A percentile compares a stretch with the other conserved stretches of the same genome.
These are phyloP conservation scores for Macrophomina phaseolina DNA, from an alignment of 2,329 filamentous ascomycete genomes.

Conservation along the genomic window DNA sequence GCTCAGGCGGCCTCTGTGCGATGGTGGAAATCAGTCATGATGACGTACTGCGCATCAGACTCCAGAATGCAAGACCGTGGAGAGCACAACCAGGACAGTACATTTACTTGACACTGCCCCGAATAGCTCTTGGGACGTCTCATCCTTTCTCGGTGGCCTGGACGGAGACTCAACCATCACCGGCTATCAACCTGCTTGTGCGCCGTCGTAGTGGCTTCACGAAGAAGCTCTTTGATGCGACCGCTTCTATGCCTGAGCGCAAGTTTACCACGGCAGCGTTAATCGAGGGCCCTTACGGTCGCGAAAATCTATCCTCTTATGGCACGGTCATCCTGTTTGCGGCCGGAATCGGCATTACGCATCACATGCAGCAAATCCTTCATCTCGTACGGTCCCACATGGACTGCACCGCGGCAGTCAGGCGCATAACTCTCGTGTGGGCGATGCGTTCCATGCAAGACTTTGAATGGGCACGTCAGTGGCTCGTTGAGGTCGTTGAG, in stretches of 20 bases:
- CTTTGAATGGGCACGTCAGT: neutral
- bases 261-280: conserved; percentile 66
- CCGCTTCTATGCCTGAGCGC: too few species aligned
- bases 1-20: too few species aligned
- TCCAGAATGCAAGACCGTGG: conserved; percentile 79
- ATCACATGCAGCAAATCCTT: conserved; percentile 86
- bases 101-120: conserved; percentile 80
- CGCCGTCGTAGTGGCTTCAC: neutral
- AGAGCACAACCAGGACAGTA: conserved; percentile 76
- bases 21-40: too few species aligned
- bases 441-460: neutral
- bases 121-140: conserved; percentile 73
- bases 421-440: neutral
- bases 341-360: conserved; percentile 73
- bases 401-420: neutral
- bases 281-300: conserved; percentile 84
- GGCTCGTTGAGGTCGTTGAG: neutral
- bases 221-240: neutral
- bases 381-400: conserved; percentile 64
- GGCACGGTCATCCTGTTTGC: conserved; percentile 71
- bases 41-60: conserved; percentile 65
- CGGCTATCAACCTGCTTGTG: neutral
- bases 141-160: conserved; percentile 82
- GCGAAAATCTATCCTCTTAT: conserved; percentile 84
- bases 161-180: conserved; percentile 37